Evolutionary conservation across 2,329 filamentous ascomycete species (phyloP), one percentile per base, ranked within the genome.

Genomic region (Claviceps sp.): DNA sequence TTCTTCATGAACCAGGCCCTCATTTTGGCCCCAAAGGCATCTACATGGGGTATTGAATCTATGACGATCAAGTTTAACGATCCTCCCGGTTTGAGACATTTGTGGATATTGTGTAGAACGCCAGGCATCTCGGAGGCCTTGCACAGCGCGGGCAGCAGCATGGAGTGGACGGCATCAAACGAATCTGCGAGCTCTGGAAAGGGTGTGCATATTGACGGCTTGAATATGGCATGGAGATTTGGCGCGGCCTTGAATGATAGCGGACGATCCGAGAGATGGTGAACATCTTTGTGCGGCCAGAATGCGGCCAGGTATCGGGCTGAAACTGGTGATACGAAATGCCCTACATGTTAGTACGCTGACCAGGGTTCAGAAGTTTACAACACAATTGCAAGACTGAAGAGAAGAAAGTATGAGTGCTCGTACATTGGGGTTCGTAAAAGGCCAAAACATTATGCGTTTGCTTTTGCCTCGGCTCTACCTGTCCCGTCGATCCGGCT

Each of bases 1-100:
- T 84, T 70, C 3, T 77, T 71, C 44, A 84, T 78, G 2, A 87
- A 68, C 83, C 83, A 87, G 1, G 68, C 63, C 39, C 75, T 70
- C 60, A 87, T 66, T 1, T 68, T 66, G 0, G 78, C 79, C 0
- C 83, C 84, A 24, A 80, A 68, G 0, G 75, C 80, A 1, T 70
- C 65, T 3, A 74, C 66, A 0, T 75, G 68, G 0, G 84, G 84
- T 7, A 76, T 67, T 0, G 83, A 80, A 53, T 87, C 80, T 56
- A 86, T 77, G 17, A 86, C 65, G 0, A 76, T 75, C 16, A 87
- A 64, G 54, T 82, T 74, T 13, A 86, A 63, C 19, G 70, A 68
- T 1, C 82, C 81, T 0, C 74, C 73, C 0, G 73, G 71, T 3
- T 71, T 68, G 2, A 87, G 71, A 37, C 76, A 73, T 24, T 74